phyloP scores from a whole-genome alignment of 306 rosid genomes.

The Trichosanthes truncata region DNA sequence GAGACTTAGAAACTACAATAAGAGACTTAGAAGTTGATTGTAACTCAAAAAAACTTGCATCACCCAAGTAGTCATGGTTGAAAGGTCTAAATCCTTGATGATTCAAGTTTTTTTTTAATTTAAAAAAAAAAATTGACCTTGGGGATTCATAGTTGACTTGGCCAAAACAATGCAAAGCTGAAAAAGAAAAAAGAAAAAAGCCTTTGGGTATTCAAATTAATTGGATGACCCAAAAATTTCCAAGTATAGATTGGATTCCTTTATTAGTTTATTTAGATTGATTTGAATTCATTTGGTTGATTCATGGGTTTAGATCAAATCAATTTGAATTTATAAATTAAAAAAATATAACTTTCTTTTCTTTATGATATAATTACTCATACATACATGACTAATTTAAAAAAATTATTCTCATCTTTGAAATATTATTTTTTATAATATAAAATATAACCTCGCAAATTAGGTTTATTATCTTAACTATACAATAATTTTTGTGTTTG shows the following conservation, averaged over 20 bases:
- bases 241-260: not conserved
- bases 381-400: no score
- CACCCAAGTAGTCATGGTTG: not conserved
- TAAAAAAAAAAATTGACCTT: no score
- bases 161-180: not conserved
- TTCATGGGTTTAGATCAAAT: not conserved
- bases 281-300: not conserved
- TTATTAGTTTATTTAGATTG: not conserved
- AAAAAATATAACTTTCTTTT: not conserved
- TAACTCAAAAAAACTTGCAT: not conserved
- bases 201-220: not conserved
- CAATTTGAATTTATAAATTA: not conserved
- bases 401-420: no score
- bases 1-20: no score
- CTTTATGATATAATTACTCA: no score
- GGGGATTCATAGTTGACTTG: not conserved
- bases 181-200: not conserved
- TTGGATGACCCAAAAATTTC: not conserved
- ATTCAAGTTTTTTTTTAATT: not conserved
- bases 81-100: not conserved
- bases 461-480: not conserved
- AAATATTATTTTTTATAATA: not conserved
- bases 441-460: not conserved
- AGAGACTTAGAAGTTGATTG: not conserved
- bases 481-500: not conserved